Evolutionary conservation across 306 rosid species (phyloP).

Genomic region (Cucumis hystrix): DNA sequence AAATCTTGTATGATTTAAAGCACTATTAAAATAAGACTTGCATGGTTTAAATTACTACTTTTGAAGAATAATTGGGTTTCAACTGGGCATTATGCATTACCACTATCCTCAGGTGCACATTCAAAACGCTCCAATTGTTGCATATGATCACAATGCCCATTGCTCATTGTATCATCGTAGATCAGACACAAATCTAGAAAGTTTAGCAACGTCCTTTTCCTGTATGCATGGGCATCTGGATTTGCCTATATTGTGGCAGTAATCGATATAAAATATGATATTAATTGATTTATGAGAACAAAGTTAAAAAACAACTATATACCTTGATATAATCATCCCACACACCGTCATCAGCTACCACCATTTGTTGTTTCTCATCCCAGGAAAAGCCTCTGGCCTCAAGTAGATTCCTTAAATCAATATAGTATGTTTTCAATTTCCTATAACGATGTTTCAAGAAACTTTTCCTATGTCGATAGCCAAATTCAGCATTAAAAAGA

Average conservation of each 20-base stretch:
- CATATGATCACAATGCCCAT: slow-evolving; percentile 16
- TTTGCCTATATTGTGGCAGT: slow-evolving; percentile 33
- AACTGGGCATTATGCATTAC: neutral
- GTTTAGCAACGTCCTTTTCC: slow-evolving; percentile 31
- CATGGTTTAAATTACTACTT: neutral
- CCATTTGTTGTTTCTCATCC: slow-evolving; percentile 37
- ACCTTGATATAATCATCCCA: slow-evolving; percentile 43
- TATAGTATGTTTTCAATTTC: slow-evolving; percentile 29
- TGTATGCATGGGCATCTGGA: slow-evolving; percentile 26
- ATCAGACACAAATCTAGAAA: slow-evolving; percentile 30
- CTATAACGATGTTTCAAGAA: slow-evolving; percentile 28
- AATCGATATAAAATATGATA: slow-evolving; percentile 5
- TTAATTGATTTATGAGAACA: neutral
- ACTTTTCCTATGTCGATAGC: slow-evolving; percentile 18
- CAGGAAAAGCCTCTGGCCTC: slow-evolving; percentile 28
- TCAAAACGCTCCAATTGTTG: slow-evolving; percentile 17
- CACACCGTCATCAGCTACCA: slow-evolving; percentile 27
- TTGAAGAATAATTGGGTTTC: neutral
- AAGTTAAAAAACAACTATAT: slow-evolving; percentile 1
- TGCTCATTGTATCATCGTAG: slow-evolving; percentile 24
- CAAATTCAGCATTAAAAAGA: slow-evolving; percentile 31
- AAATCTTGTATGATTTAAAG: neutral
- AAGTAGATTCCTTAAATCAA: slow-evolving; percentile 25
- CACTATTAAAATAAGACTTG: neutral
- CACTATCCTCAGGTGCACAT: slow-evolving; percentile 11